Evolutionary conservation across 768 basidiomycete genomes (phyloP).

Genomic region (Porphyrellus cyaneotinctus): DNA sequence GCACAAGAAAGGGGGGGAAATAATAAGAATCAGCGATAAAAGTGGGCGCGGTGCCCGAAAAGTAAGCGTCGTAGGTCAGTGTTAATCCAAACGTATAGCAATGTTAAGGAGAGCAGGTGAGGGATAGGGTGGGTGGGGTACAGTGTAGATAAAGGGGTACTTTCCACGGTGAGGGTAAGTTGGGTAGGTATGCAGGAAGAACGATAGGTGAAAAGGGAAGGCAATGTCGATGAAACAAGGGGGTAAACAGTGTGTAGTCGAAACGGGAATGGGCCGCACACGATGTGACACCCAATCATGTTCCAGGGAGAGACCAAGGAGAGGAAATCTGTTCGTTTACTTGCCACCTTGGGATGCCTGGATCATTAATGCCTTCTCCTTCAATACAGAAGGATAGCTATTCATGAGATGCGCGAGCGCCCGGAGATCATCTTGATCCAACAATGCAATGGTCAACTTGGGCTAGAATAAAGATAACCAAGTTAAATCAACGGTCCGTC

Average conservation of each 20-base stretch:
- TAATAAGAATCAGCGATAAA: background rate
- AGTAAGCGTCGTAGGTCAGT: slow-evolving; percentile 1
- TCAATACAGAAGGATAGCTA: slow-evolving; percentile 76
- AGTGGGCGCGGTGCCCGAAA: background rate
- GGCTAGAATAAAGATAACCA: slow-evolving; percentile 42
- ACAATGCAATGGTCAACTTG: slow-evolving; percentile 76
- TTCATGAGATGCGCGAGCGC: slow-evolving; percentile 84
- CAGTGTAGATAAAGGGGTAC: slow-evolving; percentile 2
- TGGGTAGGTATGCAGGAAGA: slow-evolving; percentile 9
- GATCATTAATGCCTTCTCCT: slow-evolving; percentile 59
- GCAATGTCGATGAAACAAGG: slow-evolving; percentile 1
- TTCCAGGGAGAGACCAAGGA: background rate
- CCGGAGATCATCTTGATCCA: slow-evolving; percentile 83
- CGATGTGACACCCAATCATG: background rate
- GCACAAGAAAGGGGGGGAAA: background rate
- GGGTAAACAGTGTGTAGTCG: background rate
- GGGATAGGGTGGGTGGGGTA: background rate
- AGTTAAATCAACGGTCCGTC: no score
- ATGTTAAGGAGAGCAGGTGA: background rate
- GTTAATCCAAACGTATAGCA: slow-evolving; percentile 12
- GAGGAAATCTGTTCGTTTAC: slow-evolving; percentile 8
- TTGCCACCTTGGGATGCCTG: slow-evolving; percentile 26
- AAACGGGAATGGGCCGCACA: background rate
- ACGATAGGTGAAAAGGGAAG: background rate
- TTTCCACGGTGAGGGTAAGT: slow-evolving; percentile 11